These are phyloP conservation scores for Neoconidiobolus thromboides DNA, from an alignment of 371 early-diverging fungal genomes.

Conservation along the genomic window DNA sequence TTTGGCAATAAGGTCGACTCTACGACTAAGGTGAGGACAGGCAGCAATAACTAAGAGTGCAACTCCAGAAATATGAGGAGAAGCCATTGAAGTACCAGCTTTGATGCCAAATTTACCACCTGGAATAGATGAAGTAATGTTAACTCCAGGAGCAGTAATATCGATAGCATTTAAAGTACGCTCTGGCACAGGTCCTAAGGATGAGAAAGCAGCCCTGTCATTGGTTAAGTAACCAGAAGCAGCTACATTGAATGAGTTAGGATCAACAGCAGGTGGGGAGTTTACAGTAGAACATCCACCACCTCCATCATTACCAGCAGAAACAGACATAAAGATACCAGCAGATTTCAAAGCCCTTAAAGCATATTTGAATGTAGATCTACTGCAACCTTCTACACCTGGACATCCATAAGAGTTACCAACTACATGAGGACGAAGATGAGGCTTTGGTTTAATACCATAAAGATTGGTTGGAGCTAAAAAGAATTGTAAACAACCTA, in stretches of 20 bases:
- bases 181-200: background rate
- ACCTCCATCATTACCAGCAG: background rate
- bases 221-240: background rate
- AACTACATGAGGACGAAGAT: background rate
- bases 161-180: background rate
- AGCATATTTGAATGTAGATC: background rate
- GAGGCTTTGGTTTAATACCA: background rate
- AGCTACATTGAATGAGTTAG: background rate
- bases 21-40: background rate
- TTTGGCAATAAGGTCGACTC: background rate
- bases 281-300: background rate
- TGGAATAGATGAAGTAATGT: constrained; percentile 15
- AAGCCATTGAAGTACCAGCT: constrained; percentile 42
- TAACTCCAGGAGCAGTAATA: constrained; percentile 14
- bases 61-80: constrained; percentile 60
- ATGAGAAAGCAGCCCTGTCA: background rate
- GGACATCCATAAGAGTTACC: background rate
- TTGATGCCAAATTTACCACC: background rate
- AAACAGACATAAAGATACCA: background rate
- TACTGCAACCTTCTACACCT: background rate
- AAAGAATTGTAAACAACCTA: background rate
- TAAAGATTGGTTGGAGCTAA: background rate
- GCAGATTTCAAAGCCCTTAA: background rate
- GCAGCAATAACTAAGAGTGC: constrained; percentile 12
- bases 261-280: background rate